These are phyloP conservation scores for Sanghuangporus sanghuang DNA, from an alignment of 1,284 basidiomycete genomes.

Conservation along the genomic window DNA sequence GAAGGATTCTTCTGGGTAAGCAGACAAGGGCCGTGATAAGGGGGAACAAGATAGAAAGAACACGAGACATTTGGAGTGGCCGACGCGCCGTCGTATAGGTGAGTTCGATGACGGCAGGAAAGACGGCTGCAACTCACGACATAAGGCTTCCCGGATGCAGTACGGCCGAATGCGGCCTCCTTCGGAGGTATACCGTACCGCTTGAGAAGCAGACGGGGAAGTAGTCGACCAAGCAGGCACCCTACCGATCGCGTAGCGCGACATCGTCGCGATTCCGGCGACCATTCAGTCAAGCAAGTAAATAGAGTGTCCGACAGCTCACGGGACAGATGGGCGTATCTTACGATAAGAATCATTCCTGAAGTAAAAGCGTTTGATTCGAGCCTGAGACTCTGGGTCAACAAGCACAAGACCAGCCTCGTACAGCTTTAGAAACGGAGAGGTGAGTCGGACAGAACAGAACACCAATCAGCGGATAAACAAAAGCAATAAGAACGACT, in stretches of 20 bases:
- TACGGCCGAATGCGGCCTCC: conserved; percentile 48
- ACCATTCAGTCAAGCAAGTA: not conserved
- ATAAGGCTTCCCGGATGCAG: conserved; percentile 67
- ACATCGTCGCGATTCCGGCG: not conserved
- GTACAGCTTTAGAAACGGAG: conserved; percentile 47
- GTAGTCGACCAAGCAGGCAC: conserved; percentile 64
- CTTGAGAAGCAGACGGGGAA: conserved; percentile 56
- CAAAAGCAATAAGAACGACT: conserved; percentile 13
- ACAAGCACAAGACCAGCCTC: conserved; percentile 47
- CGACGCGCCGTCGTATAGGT: not conserved
- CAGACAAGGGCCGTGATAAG: not conserved
- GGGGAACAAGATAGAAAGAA: not conserved
- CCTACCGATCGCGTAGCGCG: conserved; percentile 37
- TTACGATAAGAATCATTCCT: conserved; percentile 70
- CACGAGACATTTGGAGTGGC: conserved; percentile 4
- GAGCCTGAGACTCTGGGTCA: conserved; percentile 46
- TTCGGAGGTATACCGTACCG: conserved; percentile 44
- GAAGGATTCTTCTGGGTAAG: conserved; percentile 36
- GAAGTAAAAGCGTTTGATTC: conserved; percentile 60
- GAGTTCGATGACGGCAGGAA: not conserved
- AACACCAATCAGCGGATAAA: conserved; percentile 33
- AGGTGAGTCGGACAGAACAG: conserved; percentile 25
- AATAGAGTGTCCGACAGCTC: not conserved
- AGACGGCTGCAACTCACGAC: conserved; percentile 40
- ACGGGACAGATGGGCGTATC: conserved; percentile 22